phyloP scores from a whole-genome alignment of 805 yeast genomes.

The Martiniozyma abietophila region DNA sequence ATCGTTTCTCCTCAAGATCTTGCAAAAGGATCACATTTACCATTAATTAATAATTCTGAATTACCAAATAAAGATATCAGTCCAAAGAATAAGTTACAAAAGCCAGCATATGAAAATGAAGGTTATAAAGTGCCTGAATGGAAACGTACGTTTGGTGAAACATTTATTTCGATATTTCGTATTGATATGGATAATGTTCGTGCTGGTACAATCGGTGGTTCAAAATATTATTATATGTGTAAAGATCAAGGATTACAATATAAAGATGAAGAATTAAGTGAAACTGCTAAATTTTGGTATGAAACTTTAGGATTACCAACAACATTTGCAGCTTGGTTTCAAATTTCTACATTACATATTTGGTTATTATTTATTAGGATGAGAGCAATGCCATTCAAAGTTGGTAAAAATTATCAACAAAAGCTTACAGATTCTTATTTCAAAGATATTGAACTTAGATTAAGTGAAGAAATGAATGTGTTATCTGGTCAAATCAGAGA shows the following conservation, averaged over 20 bases:
- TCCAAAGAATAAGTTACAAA: conserved; percentile 24
- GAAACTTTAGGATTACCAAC: conserved; percentile 73
- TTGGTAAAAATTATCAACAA: conserved; percentile 86
- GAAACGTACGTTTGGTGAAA: conserved; percentile 55
- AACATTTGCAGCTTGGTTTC: conserved; percentile 95
- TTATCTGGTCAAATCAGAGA: conserved; percentile 74
- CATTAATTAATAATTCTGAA: conserved; percentile 27
- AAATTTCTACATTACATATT: conserved; percentile 78
- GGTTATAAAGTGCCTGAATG: conserved; percentile 33
- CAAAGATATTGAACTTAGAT: conserved; percentile 78
- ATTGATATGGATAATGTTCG: conserved; percentile 88
- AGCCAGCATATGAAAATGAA: conserved; percentile 23
- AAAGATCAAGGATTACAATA: conserved; percentile 74
- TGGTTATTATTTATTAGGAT: conserved; percentile 93
- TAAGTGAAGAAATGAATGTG: conserved; percentile 81
- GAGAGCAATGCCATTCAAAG: conserved; percentile 91
- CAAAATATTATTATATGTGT: conserved; percentile 77
- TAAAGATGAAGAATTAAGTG: conserved; percentile 62
- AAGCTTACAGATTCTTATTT: conserved; percentile 83
- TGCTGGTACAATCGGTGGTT: conserved; percentile 92
- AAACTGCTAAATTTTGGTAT: conserved; percentile 76
- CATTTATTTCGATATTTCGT: conserved; percentile 48
- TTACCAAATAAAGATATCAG: conserved; percentile 28
- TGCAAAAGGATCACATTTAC: conserved; percentile 26
- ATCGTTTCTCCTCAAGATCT: no score